Percentiles rank a stretch among this genome's conserved stretches.
These are phyloP conservation scores for Erodium maritimum DNA, from an alignment of 345 rosid species.

Conservation along the genomic window DNA sequence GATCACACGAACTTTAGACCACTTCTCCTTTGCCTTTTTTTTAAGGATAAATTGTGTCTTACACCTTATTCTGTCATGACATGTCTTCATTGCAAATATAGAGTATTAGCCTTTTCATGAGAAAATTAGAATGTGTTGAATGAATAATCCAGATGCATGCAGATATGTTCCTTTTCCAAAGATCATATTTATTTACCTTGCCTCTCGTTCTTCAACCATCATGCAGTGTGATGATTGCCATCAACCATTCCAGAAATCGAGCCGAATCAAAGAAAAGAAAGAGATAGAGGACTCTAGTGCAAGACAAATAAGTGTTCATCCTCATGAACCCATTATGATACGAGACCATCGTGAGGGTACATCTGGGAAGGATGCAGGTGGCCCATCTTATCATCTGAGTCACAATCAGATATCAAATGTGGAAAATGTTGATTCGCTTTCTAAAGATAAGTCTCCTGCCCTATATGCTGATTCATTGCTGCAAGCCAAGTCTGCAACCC, in stretches of 20 bases:
- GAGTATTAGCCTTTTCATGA: background rate
- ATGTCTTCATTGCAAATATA: background rate
- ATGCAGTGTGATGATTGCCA: slow-evolving; percentile 20
- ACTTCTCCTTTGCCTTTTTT: background rate
- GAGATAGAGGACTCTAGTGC: slow-evolving; percentile 11
- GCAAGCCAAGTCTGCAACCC: slow-evolving; percentile 11
- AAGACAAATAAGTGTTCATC: slow-evolving; percentile 1
- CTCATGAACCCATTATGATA: slow-evolving; percentile 6
- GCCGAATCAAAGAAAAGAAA: slow-evolving; percentile 12
- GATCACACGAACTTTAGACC: slow-evolving; percentile 2
- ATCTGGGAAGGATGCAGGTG: slow-evolving; percentile 10
- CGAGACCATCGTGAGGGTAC: slow-evolving; percentile 7
- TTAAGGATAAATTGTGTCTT: background rate
- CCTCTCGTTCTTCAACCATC: background rate
- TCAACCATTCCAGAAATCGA: slow-evolving; percentile 8
- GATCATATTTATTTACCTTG: background rate
- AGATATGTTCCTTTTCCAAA: background rate
- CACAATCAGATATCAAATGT: slow-evolving; percentile 4
- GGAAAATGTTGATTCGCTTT: slow-evolving; percentile 7
- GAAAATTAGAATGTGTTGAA: background rate
- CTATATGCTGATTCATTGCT: slow-evolving; percentile 3
- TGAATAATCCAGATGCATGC: background rate
- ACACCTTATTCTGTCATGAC: background rate
- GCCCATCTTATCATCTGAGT: slow-evolving; percentile 5
- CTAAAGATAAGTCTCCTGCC: slow-evolving; percentile 6